These are phyloP conservation scores for Ramaria sp. DNA, from an alignment of 768 basidiomycete species.

Conservation along the genomic window DNA sequence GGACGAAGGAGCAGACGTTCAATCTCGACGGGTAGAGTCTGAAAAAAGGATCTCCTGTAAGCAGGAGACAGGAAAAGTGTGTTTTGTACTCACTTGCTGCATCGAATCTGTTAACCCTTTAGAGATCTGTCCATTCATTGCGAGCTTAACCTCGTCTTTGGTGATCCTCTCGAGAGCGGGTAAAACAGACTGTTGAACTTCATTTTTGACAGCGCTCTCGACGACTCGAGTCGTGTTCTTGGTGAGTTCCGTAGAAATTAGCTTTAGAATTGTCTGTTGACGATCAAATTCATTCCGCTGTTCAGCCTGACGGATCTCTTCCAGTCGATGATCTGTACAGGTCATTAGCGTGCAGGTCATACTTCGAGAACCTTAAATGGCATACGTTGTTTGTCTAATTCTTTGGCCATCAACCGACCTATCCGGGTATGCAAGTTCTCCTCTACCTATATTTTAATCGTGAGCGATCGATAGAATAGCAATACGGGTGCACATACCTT, in stretches of 20 bases:
- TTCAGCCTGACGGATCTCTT: slow-evolving; percentile 68
- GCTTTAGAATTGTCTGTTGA: slow-evolving; percentile 82
- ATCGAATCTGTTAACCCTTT: slow-evolving; percentile 62
- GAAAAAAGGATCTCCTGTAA: slow-evolving; percentile 1
- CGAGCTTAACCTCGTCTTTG: slow-evolving; percentile 66
- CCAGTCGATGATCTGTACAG: slow-evolving; percentile 64
- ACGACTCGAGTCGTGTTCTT: slow-evolving; percentile 84
- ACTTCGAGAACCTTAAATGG: slow-evolving; percentile 11
- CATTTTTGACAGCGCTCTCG: slow-evolving; percentile 78
- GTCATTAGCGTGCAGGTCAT: slow-evolving; percentile 7
- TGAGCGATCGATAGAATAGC: background rate
- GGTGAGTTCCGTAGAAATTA: slow-evolving; percentile 78
- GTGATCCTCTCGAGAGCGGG: slow-evolving; percentile 78
- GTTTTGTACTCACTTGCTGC: slow-evolving; percentile 47
- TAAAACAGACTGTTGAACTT: slow-evolving; percentile 75
- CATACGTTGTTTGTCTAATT: slow-evolving; percentile 86
- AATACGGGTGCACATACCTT: slow-evolving; percentile 7
- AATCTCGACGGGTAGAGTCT: slow-evolving; percentile 72
- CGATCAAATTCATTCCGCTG: slow-evolving; percentile 73
- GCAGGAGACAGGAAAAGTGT: background rate
- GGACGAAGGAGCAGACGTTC: slow-evolving; percentile 68
- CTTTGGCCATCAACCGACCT: slow-evolving; percentile 69
- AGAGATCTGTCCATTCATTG: slow-evolving; percentile 69
- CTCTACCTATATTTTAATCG: slow-evolving; percentile 43
- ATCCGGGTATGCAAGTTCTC: slow-evolving; percentile 68